phyloP scores from a whole-genome alignment of 345 rosid genomes.

The Citrus sp. region DNA sequence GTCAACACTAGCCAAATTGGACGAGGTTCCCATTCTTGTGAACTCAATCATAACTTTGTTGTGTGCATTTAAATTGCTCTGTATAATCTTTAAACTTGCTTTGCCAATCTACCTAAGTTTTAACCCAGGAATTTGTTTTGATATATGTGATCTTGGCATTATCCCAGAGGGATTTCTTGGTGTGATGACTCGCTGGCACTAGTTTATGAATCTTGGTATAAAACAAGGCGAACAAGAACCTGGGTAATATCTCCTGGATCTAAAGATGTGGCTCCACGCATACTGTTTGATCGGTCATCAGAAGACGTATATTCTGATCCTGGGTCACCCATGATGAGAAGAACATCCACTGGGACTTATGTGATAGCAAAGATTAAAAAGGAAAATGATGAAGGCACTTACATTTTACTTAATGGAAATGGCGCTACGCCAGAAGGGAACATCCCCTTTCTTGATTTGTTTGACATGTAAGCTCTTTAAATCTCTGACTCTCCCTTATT shows the following conservation, averaged over 20 bases:
- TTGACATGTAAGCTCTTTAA: conserved; percentile 75
- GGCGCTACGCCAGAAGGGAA: conserved; percentile 98
- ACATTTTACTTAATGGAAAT: conserved; percentile 77
- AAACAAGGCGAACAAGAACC: conserved; percentile 81
- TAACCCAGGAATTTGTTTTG: neutral
- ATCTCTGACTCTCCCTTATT: neutral
- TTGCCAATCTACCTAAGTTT: conserved; percentile 6
- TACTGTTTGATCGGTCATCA: conserved; percentile 92
- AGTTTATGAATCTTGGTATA: conserved; percentile 95
- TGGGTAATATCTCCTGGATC: conserved; percentile 90
- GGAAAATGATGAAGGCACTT: conserved; percentile 59
- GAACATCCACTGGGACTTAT: conserved; percentile 70
- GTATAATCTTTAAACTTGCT: neutral
- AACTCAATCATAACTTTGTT: neutral
- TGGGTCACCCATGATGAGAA: conserved; percentile 92
- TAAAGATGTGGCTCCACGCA: conserved; percentile 58
- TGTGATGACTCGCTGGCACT: conserved; percentile 91
- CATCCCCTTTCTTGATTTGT: conserved; percentile 95
- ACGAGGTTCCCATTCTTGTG: neutral
- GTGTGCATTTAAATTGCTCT: neutral
- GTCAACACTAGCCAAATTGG: neutral
- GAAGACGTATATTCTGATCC: conserved; percentile 99
- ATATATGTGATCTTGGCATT: conserved; percentile 13
- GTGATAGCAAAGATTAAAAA: conserved; percentile 89
- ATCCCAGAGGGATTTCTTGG: conserved; percentile 86